phyloP scores from a whole-genome alignment of 1,284 basidiomycete genomes.

The Boletellus deceptivus region DNA sequence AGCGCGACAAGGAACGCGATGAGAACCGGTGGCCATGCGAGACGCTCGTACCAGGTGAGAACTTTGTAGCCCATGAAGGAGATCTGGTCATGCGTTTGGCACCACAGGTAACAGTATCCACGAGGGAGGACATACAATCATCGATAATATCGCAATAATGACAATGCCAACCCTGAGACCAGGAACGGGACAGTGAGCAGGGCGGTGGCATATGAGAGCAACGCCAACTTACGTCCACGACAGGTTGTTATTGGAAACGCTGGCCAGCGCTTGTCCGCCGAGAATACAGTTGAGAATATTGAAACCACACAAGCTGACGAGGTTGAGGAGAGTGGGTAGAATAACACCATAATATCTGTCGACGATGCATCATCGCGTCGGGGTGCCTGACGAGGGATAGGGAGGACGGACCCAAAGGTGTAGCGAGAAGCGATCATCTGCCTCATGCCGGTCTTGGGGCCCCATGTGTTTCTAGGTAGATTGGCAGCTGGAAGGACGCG shows the following conservation, averaged over 20 bases:
- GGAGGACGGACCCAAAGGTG: conserved; percentile 63
- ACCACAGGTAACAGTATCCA: background rate
- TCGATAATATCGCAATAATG: conserved; percentile 74
- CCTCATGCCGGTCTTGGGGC: conserved; percentile 83
- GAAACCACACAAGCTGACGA: conserved; percentile 67
- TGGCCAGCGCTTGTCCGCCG: conserved; percentile 75
- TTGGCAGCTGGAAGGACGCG: background rate
- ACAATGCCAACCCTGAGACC: conserved; percentile 79
- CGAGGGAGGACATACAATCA: conserved; percentile 53
- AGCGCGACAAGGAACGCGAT: conserved; percentile 75
- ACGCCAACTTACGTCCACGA: conserved; percentile 59
- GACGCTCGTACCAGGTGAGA: conserved; percentile 75
- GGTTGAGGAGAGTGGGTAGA: conserved; percentile 62
- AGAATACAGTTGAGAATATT: conserved; percentile 77
- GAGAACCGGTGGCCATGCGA: conserved; percentile 78
- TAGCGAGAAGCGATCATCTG: conserved; percentile 84
- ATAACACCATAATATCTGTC: conserved; percentile 66
- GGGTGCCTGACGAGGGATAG: background rate
- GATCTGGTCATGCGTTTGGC: conserved; percentile 40
- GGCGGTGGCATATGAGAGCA: conserved; percentile 8
- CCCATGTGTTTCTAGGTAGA: conserved; percentile 67
- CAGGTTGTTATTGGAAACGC: conserved; percentile 62
- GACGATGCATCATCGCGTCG: background rate
- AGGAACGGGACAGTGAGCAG: conserved; percentile 4
- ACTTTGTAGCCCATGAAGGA: conserved; percentile 81